Evolutionary conservation across 495 filamentous ascomycete species (phyloP).

Genomic region (Delitschia confertaspora): DNA sequence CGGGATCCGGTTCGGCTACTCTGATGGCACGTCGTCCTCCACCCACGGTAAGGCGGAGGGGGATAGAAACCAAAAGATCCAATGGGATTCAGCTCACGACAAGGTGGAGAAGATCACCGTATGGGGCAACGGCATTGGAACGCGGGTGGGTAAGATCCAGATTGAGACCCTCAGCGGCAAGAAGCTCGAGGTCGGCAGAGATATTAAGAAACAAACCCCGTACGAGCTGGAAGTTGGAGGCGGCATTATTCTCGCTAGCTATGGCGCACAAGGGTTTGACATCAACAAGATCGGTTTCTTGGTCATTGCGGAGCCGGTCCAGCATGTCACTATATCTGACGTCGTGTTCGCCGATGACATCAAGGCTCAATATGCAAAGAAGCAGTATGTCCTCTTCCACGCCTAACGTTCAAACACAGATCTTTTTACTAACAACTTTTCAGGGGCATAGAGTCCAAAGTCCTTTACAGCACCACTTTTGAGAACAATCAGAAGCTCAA

Average conservation of each 20-base stretch:
- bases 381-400: conserved; percentile 13
- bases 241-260: conserved; percentile 17
- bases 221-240: conserved; percentile 9
- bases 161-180: conserved; percentile 4
- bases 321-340: conserved; percentile 9
- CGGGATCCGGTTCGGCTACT: conserved; percentile 20
- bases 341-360: conserved; percentile 15
- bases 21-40: conserved; percentile 11
- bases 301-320: conserved; percentile 10
- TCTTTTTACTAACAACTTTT: too few species aligned
- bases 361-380: conserved; percentile 8
- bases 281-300: conserved; percentile 9
- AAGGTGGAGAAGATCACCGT: conserved; percentile 10
- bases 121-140: conserved; percentile 15
- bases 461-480: too few species aligned
- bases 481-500: too few species aligned
- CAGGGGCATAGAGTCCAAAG: too few species aligned
- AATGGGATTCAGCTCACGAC: conserved; percentile 12
- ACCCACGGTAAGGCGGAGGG: conserved; percentile 10
- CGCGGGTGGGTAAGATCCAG: conserved; percentile 10
- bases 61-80: conserved; percentile 6
- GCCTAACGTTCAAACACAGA: too few species aligned
- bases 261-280: background rate
- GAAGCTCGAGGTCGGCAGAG: conserved; percentile 19
- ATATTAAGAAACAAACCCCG: conserved; percentile 10